Base-by-base conservation (phyloP, 805 yeast species). In the Tetrapisispora nanseiensis region DNA sequence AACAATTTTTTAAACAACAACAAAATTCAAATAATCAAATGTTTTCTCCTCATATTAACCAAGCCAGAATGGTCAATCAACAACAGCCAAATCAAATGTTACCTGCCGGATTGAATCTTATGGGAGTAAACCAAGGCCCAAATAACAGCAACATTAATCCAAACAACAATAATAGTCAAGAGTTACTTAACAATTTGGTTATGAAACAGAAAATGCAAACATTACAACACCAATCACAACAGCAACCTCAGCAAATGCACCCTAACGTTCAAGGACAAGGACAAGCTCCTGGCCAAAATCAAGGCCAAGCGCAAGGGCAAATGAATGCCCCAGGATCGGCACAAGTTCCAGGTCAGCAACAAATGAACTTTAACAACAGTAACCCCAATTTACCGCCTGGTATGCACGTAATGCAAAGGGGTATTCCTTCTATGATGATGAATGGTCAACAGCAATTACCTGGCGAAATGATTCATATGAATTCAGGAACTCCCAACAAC, bases 181-280 rank as follows among this genome's bases (percentile, higher is more conserved):
- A 48, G 10, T 41, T 56, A 30, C 41, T 48, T 11, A 52, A 55
- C 43, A 47, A 51, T 7, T 57, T 54, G 41, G 41, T 57, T 12
- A 36, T 56, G 46, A 57, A 57, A 27, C 61, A 59, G 35, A 59
- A 60, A 44, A 28, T 54, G 37, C 62, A 59, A 21, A 44, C 45
- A 33, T 41, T 38, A 46, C 56, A 48, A 31, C 54, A 47, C 21
- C 57, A 49, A 37, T n/a, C n/a, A n/a, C 54, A 46, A 13, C 33
- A 33, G 28, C 41, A 30, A 29, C 37, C 35, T n/a, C 34, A 37
- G 6, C 41, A 28, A 12, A 27, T 8, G 13, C 30, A 19, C 39
- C 24, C 31, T 42, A 42, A 33, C 46, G 7, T 15, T 11, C 38
- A 23, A 11, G 9, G 16, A 16, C 38, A 35, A 35, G 20, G 10